phyloP scores from a whole-genome alignment of 805 yeast genomes.

The Cyberlindnera lachancei region DNA sequence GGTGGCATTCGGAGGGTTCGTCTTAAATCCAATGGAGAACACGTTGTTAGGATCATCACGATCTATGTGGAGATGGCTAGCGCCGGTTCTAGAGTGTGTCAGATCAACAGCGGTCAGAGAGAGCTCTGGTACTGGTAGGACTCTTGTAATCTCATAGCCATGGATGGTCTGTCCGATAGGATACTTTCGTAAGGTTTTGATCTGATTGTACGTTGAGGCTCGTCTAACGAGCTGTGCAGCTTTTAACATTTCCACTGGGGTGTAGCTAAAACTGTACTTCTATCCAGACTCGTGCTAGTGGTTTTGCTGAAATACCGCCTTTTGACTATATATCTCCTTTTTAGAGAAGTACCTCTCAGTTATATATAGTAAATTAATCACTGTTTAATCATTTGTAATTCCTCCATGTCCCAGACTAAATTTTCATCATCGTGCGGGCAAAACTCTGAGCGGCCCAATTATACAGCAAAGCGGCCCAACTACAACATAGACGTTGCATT shows the following conservation, averaged over 20 bases:
- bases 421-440: no score
- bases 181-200: slow-evolving; percentile 39
- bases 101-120: slow-evolving; percentile 72
- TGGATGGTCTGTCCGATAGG: slow-evolving; percentile 56
- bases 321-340: no score
- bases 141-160: slow-evolving; percentile 62
- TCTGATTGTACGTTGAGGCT: slow-evolving; percentile 25
- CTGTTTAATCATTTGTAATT: no score
- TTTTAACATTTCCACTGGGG: slow-evolving; percentile 1
- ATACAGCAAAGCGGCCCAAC: no score
- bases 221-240: slow-evolving; percentile 6
- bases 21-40: slow-evolving; percentile 82
- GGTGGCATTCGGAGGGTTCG: slow-evolving; percentile 90
- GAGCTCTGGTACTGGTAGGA: slow-evolving; percentile 71
- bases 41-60: slow-evolving; percentile 80
- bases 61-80: slow-evolving; percentile 80
- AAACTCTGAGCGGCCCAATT: no score
- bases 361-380: no score
- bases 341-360: no score
- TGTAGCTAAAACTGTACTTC: no score
- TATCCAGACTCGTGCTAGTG: no score
- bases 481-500: no score
- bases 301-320: no score
- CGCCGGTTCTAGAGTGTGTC: slow-evolving; percentile 59
- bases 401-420: no score